Evolutionary conservation across 148 eudicot genomes (phyloP), one percentile per base, ranked within the genome.

Genomic region (Chenopodium quinoa): DNA sequence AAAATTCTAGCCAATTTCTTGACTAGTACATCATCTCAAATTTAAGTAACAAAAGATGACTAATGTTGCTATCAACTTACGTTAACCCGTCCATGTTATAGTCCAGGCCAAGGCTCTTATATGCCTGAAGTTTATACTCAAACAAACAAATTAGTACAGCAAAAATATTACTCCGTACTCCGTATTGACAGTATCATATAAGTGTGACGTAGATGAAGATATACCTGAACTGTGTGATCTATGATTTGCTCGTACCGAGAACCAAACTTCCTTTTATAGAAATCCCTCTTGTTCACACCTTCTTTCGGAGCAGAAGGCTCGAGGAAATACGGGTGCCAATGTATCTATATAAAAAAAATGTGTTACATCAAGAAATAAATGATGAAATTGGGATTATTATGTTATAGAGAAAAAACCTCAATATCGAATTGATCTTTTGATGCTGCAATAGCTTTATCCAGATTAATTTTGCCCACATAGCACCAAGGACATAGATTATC

Each of bases 401-500:
- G 6, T 11, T 2, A 4, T 4, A 9, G 1, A 40, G 16, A 37
- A 46, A 31, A 22, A 10, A 92, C 98, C 97, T 94, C 90, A 12
- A 92, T 91, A 83, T 89, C 80, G 47, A 80, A 92, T 63, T 86
- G 88, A 88, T 91, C 89, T 63, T 84, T 84, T 8, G 89, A 83
- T 34, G 83, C 84, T 84, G 84, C 88, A 40, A 94, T 83, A 62
- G 98, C 97, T 87, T 87, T 90, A 83, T 94, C 98, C 37, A 92
- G 89, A 86, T 94, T 90, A 76, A 78, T 90, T 87, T 94, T 94
- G 75, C 97, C 97, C 79, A 94, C 92, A 83, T 86, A 94, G 83
- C 98, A 94, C 97, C 97, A 94, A 22, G 98, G 98, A 75, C 98
- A 94, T 7, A 94, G 92, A 46, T 88, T 91, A 85, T 94, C 97